These are phyloP conservation scores for Quambalaria eucalypti DNA, from an alignment of 1,284 basidiomycete species.

Conservation along the genomic window DNA sequence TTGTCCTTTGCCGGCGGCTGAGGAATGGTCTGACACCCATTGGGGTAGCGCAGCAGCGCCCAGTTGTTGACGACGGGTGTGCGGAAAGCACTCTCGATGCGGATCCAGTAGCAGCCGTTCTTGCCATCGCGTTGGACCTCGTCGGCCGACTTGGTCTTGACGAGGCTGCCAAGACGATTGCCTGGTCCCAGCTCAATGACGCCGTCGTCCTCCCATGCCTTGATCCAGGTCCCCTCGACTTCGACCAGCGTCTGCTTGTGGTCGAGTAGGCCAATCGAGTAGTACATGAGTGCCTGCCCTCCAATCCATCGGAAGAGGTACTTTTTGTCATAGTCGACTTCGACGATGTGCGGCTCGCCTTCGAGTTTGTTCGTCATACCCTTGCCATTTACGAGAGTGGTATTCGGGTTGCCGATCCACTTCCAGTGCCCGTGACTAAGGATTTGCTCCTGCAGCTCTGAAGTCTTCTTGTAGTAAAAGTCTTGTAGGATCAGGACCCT, in stretches of 20 bases:
- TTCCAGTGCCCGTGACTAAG: conserved; percentile 19
- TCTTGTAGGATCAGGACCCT: conserved; percentile 20
- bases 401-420: conserved; percentile 26
- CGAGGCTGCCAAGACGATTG: conserved; percentile 29
- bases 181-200: conserved; percentile 9
- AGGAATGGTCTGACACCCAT: not conserved
- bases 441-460: conserved; percentile 12
- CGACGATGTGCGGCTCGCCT: conserved; percentile 9
- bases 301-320: conserved; percentile 24
- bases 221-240: conserved; percentile 22
- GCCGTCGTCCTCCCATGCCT: conserved; percentile 19
- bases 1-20: not conserved
- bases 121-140: conserved; percentile 15
- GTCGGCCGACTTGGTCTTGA: conserved; percentile 4
- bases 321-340: conserved; percentile 22
- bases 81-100: conserved; percentile 22
- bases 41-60: conserved; percentile 8
- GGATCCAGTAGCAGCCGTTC: conserved; percentile 22
- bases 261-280: conserved; percentile 9
- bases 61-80: conserved; percentile 6
- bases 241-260: conserved; percentile 22
- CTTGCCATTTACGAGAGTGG: conserved; percentile 27
- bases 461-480: conserved; percentile 12
- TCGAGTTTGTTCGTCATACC: not conserved
- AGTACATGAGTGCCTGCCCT: conserved; percentile 14